Conservation (phyloP, 1,139 yeast species). For the Diutina ranongensis region DNA sequence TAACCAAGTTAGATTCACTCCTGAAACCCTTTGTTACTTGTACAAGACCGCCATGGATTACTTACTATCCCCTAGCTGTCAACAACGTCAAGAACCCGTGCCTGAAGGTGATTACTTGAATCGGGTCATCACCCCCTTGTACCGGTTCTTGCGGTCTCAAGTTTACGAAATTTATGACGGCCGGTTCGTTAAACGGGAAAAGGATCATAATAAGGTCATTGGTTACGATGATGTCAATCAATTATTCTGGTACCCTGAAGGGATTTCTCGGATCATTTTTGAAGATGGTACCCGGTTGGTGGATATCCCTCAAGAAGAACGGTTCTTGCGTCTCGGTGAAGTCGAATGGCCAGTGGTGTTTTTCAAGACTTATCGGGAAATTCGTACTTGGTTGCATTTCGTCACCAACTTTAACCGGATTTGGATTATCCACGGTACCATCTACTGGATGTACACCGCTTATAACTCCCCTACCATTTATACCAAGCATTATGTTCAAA, state of each 20-base stretch:
- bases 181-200: slow-evolving; percentile 93
- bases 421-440: slow-evolving; percentile 85
- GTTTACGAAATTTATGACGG: slow-evolving; percentile 93
- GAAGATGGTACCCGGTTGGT: slow-evolving; percentile 88
- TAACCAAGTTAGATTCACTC: slow-evolving; percentile 89
- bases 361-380: slow-evolving; percentile 92
- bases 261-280: slow-evolving; percentile 83
- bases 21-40: slow-evolving; percentile 87
- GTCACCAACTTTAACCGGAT: slow-evolving; percentile 95
- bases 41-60: slow-evolving; percentile 90
- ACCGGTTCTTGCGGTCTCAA: slow-evolving; percentile 84
- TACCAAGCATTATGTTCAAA: slow-evolving; percentile 76
- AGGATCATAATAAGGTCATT: slow-evolving; percentile 84
- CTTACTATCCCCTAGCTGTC: slow-evolving; percentile 79
- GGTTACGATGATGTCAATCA: slow-evolving; percentile 99
- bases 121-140: slow-evolving; percentile 85
- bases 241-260: slow-evolving; percentile 98
- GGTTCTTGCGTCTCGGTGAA: slow-evolving; percentile 83
- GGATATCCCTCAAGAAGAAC: slow-evolving; percentile 81
- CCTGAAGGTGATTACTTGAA: slow-evolving; percentile 95
- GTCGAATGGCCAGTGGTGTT: slow-evolving; percentile 88
- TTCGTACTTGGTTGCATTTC: slow-evolving; percentile 96
- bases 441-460: slow-evolving; percentile 92
- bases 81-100: slow-evolving; percentile 78
- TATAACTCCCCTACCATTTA: slow-evolving; percentile 87